Evolutionary conservation across 179 eudicot species (phyloP).

Genomic region (Heliamphora pulchella): DNA sequence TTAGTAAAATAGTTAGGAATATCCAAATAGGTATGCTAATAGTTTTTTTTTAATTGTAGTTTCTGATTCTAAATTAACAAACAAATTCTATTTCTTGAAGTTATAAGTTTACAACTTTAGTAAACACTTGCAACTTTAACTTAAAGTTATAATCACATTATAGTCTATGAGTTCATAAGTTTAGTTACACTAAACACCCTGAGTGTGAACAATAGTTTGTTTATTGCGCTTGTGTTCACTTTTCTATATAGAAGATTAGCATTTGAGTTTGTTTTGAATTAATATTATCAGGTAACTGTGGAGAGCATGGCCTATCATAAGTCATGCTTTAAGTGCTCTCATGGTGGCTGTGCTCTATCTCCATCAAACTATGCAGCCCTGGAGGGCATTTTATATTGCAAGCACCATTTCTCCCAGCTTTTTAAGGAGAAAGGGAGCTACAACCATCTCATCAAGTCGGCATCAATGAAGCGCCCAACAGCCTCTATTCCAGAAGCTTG

Average conservation of each 20-base stretch:
- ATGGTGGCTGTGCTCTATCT: conserved; percentile 77
- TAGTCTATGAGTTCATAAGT: too few species aligned
- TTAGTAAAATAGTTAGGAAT: too few species aligned
- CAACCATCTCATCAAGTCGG: conserved; percentile 79
- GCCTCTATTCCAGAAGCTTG: conserved; percentile 56
- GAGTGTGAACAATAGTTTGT: not conserved
- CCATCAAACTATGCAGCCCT: conserved; percentile 97
- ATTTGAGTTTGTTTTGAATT: not conserved
- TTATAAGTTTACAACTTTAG: too few species aligned
- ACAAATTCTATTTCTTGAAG: too few species aligned
- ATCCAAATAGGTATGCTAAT: too few species aligned
- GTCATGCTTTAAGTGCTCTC: conserved; percentile 85
- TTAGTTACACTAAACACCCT: too few species aligned
- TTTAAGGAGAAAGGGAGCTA: conserved; percentile 98
- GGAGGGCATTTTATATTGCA: conserved; percentile 82
- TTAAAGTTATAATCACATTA: too few species aligned
- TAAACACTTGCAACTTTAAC: too few species aligned
- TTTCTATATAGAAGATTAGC: not conserved
- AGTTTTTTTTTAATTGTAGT: too few species aligned
- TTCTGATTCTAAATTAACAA: too few species aligned
- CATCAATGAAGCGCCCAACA: conserved; percentile 66
- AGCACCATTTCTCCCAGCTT: conserved; percentile 95
- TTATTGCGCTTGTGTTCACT: not conserved
- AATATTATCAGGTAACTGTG: conserved; percentile 65
- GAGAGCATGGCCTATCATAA: conserved; percentile 80